Base-by-base conservation (phyloP, 2,329 filamentous ascomycete genomes). In the Exophiala sp. region DNA sequence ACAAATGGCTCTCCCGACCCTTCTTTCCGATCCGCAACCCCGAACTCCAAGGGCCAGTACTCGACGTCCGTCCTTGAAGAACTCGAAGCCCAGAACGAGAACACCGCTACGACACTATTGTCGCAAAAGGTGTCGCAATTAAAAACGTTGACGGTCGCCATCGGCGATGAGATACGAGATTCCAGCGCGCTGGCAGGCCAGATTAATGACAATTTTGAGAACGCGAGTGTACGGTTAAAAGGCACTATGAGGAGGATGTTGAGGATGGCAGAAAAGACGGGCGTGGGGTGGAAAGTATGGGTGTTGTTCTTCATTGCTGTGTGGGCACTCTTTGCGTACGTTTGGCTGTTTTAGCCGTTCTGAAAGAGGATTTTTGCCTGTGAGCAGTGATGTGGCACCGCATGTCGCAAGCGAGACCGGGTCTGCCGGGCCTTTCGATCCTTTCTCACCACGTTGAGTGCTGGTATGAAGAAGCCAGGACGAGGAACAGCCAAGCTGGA, bases 171-270 rank as follows among this genome's bases (percentile, higher is more conserved):
- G 73, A 97, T 97, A 66, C 84, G 92, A 63, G 89, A 95, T 60
- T 94, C 88, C 11, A 89, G 89, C 2, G 86, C 89, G 1, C 80
- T 97, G 3, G 88, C 91, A 2, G 90, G 96, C 65, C 92, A 91
- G 73, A 96, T 99, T 86, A 97, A 97, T 71, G 89, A 96, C 67
- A 82, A 84, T 4, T 99, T 97, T 68, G 92, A 97, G 69, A 84
- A 82, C 65, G 95, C 92, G 49, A 79, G 91, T 33, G 74, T 91
- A 48, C 83, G 88, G 60, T 76, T 99, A 58, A 82, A 86, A 41
- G 91, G 92, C 50, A 97, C 95, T 14, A 97, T 99, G 94, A 96
- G 90, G 69, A 80, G 91, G 55, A 99, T 99, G 94, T 74, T 97
- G 62, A 69, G 92, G 50, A 99, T 99, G 94, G 94, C 94, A 3